Evolutionary conservation across 2,329 filamentous ascomycete species (phyloP), one percentile per base, ranked within the genome.

Genomic region (Diaporthe humulicola): DNA sequence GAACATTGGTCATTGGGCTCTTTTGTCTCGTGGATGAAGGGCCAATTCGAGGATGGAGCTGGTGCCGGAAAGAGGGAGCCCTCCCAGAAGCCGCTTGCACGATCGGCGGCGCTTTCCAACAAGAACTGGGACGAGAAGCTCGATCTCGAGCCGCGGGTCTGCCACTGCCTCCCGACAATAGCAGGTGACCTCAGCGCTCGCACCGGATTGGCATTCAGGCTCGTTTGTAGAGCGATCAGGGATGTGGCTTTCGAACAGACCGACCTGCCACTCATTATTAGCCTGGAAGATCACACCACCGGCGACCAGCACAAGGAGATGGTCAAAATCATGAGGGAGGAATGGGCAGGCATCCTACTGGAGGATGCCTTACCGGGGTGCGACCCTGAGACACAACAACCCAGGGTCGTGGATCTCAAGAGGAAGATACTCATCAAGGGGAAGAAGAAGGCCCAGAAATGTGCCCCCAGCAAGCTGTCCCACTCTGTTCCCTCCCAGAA

Each of bases 301-400:
- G 86, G 89, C 1, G 91, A 94, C 67, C 96, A 98, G 83, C 96
- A 99, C 83, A 92, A 95, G 77, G 89, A 94, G 66, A 98, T 98
- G 95, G 96, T 98, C 10, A 90, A 94, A 73, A 98, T 98, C 77
- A 98, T 99, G 93, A 92, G 92, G 77, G 92, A 98, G 77, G 93
- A 94, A 77, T 98, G 96, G 95, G 89, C 89, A 50, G 92, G 90
- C 0, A 85, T 93, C 79, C 87, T 98, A 14, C 87, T 98, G 10
- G 92, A 95, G 36, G 79, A 85, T 67, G 85, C 85, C 48, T 88
- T 85, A 22, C 86, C 89, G 7, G 83, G 87, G 78, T 85, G 86
- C 77, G 82, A 90, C 81, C 87, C 91, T 0, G 85, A 83, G 19
- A 86, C 89, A 73, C 85, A 86, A 8, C 89, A 96, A 36, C 93